These are phyloP conservation scores for Vicia villosa DNA, from an alignment of 306 rosid genomes.

Conservation along the genomic window DNA sequence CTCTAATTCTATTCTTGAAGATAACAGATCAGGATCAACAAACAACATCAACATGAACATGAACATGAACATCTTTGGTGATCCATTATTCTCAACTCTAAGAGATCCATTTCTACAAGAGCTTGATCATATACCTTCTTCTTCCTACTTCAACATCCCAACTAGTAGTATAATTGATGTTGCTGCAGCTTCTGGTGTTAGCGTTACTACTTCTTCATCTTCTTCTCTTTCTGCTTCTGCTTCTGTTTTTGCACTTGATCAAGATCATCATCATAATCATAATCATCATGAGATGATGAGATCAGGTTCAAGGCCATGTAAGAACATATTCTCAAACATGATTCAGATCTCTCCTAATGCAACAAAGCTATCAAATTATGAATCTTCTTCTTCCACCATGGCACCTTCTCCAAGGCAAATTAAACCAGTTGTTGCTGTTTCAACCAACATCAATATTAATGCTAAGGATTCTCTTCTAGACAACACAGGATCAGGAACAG, in stretches of 20 bases:
- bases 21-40: slow-evolving; percentile 1
- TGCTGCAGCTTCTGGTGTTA: background rate
- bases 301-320: slow-evolving; percentile 25
- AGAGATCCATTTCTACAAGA: slow-evolving; percentile 75
- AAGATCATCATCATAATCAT: background rate
- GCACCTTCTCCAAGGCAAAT: slow-evolving; percentile 48
- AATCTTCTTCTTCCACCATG: slow-evolving; percentile 21
- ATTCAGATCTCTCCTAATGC: slow-evolving; percentile 86
- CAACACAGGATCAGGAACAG: slow-evolving; percentile 30
- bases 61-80: slow-evolving; percentile 50
- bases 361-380: slow-evolving; percentile 48
- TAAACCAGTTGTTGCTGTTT: slow-evolving; percentile 42
- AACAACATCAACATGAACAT: background rate
- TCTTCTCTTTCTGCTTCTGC: slow-evolving; percentile 12
- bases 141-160: slow-evolving; percentile 40
- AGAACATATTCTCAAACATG: slow-evolving; percentile 72
- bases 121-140: slow-evolving; percentile 32
- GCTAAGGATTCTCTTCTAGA: slow-evolving; percentile 50
- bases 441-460: slow-evolving; percentile 49
- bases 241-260: slow-evolving; percentile 29
- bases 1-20: slow-evolving; percentile 37
- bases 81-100: slow-evolving; percentile 70
- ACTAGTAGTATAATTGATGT: background rate
- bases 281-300: background rate
- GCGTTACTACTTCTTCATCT: slow-evolving; percentile 2